Conservation (phyloP, 257 asterid genomes). For the Paulownia fortunei region DNA sequence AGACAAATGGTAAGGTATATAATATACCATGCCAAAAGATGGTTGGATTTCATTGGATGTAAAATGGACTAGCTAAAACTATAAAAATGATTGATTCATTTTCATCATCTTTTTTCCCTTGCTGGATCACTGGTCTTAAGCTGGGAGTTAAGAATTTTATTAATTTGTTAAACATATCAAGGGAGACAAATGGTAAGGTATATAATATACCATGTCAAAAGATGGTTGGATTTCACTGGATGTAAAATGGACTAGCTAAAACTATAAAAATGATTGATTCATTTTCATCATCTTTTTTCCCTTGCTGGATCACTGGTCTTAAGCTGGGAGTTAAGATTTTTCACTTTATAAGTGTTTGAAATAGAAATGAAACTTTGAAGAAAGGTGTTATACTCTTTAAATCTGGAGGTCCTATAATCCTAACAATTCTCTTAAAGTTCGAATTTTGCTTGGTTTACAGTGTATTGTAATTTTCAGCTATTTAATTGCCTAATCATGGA, state of each 20-base stretch:
- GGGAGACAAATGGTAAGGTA: not conserved
- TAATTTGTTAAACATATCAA: not conserved
- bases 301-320: no score
- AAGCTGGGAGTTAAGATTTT: conserved; percentile 5
- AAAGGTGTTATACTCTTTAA: not conserved
- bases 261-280: not conserved
- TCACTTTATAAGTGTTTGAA: conserved; percentile 4
- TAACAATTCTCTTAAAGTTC: not conserved
- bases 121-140: no score
- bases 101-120: no score
- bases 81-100: no score
- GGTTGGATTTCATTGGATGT: no score
- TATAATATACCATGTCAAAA: not conserved
- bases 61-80: no score
- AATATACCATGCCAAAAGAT: no score
- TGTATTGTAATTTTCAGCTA: conserved; percentile 9
- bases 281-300: not conserved
- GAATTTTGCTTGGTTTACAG: conserved; percentile 2
- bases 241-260: not conserved
- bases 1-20: no score
- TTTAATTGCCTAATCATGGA: conserved; percentile 25
- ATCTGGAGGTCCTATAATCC: conserved; percentile 3
- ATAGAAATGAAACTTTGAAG: conserved; percentile 1
- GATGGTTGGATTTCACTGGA: not conserved
- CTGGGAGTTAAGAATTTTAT: no score